Base-by-base conservation (phyloP, 2,329 filamentous ascomycete species). In the Annulohypoxylon truncatum region DNA sequence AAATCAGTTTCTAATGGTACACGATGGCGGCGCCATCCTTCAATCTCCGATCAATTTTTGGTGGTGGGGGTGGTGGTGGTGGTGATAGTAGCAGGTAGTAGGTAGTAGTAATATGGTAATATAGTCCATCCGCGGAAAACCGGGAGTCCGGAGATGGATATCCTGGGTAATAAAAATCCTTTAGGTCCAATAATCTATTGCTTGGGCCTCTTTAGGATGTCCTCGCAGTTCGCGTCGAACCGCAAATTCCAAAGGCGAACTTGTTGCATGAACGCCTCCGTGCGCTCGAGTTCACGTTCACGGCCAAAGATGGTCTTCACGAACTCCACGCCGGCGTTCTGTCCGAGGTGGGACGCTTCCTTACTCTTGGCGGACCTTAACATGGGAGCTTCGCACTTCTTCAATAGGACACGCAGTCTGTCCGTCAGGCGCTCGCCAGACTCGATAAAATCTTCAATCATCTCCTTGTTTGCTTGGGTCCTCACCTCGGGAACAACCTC, bases 201-300 rank as follows among this genome's bases (percentile, higher is more conserved):
- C 72, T 83, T 84, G 40, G 89, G 89, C 74, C 85, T 83, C 72
- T 81, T 82, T 66, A 98, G 84, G 72, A 98, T 95, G 26, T 95
- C 92, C 75, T 97, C 93, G 81, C 94, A 97, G 84, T 98, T 97
- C 79, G 92, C 93, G 76, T 97, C 94, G 79, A 97, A 99, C 48
- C 95, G 91, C 81, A 96, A 89, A 79, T 92, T 94, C 93, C 95
- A 99, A 33, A 94, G 85, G 52, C 92, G 88, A 76, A 97, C 90
- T 69, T 89, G 90, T 71, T 92, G 89, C 93, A 98, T 98, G 80
- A 97, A 89, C 80, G 92, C 92, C 83, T 97, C 93, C 1, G 95
- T 97, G 80, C 90, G 90, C 78, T 94, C 90, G 59, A 97, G 85
- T 81, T 97, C 92, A 68, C 94, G 88, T 77, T 98, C 95, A 68